Evolutionary conservation across 2,329 filamentous ascomycete genomes (phyloP).

Genomic region (Nemania serpens): DNA sequence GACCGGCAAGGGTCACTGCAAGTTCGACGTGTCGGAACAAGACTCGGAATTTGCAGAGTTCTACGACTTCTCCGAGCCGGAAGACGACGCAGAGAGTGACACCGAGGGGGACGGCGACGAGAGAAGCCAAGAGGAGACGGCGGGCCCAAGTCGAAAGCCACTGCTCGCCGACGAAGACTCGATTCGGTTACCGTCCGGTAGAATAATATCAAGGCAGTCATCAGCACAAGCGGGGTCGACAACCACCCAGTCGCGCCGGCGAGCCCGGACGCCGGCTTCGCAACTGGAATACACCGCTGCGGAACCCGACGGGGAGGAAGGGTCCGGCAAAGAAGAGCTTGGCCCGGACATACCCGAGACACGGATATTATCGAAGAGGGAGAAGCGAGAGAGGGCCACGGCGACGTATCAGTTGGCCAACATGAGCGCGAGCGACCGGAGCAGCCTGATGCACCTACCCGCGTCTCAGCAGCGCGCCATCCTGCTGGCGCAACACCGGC

Average conservation of each 20-base stretch:
- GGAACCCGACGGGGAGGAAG: conserved; percentile 12
- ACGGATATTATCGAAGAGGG: conserved; percentile 29
- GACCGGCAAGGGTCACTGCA: conserved; percentile 37
- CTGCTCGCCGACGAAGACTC: conserved; percentile 30
- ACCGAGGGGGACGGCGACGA: conserved; percentile 2
- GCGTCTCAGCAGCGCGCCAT: conserved; percentile 32
- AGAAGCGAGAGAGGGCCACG: conserved; percentile 30
- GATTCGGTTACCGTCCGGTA: conserved; percentile 36
- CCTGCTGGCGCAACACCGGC: conserved; percentile 30
- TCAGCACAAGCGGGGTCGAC: conserved; percentile 23
- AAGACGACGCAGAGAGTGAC: conserved; percentile 22
- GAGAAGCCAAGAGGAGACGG: background rate
- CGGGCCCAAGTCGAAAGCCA: conserved; percentile 20
- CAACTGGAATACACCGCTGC: conserved; percentile 22
- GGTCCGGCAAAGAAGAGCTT: conserved; percentile 20
- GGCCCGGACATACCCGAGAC: conserved; percentile 18
- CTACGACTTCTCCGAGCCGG: conserved; percentile 33
- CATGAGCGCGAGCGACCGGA: conserved; percentile 33
- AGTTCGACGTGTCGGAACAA: conserved; percentile 31
- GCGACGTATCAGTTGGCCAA: conserved; percentile 30
- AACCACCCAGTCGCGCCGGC: conserved; percentile 23
- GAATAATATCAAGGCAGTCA: conserved; percentile 33
- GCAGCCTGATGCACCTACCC: conserved; percentile 32
- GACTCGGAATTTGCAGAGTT: conserved; percentile 39
- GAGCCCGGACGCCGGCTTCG: conserved; percentile 21